Evolutionary conservation across 805 yeast genomes (phyloP).

Genomic region (Candida tallmaniae): DNA sequence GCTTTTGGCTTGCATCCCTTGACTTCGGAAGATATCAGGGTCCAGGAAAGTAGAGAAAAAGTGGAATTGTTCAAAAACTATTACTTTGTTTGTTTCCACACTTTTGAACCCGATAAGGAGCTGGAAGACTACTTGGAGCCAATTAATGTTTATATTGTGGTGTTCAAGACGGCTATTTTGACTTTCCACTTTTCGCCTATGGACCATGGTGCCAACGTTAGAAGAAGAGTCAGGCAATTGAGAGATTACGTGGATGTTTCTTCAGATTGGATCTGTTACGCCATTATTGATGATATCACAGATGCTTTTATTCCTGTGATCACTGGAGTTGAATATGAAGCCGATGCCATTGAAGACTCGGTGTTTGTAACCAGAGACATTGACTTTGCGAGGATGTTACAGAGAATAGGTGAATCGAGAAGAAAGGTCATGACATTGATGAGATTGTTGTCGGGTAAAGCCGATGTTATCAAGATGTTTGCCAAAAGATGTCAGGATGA

Average conservation of each 20-base stretch:
- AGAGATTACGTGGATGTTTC: conserved; percentile 74
- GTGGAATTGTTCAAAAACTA: conserved; percentile 87
- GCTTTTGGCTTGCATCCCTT: conserved; percentile 97
- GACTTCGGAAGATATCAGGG: conserved; percentile 94
- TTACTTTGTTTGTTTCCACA: conserved; percentile 95
- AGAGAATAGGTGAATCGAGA: conserved; percentile 83
- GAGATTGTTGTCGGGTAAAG: conserved; percentile 87
- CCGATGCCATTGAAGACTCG: conserved; percentile 78
- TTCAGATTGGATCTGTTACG: conserved; percentile 82
- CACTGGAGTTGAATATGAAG: conserved; percentile 72
- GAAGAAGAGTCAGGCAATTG: conserved; percentile 77
- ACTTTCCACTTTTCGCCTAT: conserved; percentile 59
- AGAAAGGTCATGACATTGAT: conserved; percentile 88
- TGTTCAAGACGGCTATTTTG: conserved; percentile 55
- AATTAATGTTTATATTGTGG: conserved; percentile 66
- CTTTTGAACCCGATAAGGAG: conserved; percentile 82
- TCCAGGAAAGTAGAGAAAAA: conserved; percentile 96
- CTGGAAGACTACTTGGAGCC: conserved; percentile 82
- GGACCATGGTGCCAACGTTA: conserved; percentile 60
- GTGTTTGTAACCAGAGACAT: conserved; percentile 75
- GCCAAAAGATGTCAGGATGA: conserved; percentile 91
- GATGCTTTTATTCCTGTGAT: conserved; percentile 83
- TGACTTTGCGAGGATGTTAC: conserved; percentile 73
- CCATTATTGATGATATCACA: conserved; percentile 77
- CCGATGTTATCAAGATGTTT: conserved; percentile 94